Conservation (phyloP, 2,329 filamentous ascomycete species). For the Colletotrichum nymphaeae region DNA sequence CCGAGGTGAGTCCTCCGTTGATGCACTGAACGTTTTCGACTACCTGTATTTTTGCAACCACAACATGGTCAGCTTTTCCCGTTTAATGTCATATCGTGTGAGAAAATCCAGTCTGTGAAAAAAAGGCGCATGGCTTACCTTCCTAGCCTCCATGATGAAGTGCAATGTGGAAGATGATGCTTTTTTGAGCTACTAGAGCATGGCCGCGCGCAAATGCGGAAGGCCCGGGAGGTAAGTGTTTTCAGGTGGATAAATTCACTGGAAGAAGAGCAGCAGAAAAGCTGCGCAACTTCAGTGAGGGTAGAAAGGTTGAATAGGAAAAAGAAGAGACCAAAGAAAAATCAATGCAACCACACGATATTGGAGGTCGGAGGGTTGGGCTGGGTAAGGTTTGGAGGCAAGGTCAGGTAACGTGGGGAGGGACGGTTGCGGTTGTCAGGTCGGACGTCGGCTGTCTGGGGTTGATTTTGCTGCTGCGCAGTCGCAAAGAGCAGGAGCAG, state of each 20-base stretch:
- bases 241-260: conserved; percentile 14
- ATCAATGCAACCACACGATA: neutral
- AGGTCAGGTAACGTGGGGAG: neutral
- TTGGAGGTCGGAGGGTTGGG: conserved; percentile 13
- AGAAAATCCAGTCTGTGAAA: neutral
- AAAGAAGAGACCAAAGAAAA: neutral
- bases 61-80: conserved; percentile 36
- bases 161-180: conserved; percentile 26
- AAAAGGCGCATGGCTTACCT: conserved; percentile 44
- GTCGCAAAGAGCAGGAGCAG: conserved; percentile 16
- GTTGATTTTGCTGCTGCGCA: neutral
- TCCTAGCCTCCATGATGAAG: conserved; percentile 52
- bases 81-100: neutral
- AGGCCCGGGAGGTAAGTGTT: conserved; percentile 9
- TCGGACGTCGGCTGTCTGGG: neutral
- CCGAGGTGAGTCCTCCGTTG: conserved; percentile 66
- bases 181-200: conserved; percentile 33
- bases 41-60: conserved; percentile 46
- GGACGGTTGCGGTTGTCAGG: conserved; percentile 4
- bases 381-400: conserved; percentile 15
- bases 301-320: neutral
- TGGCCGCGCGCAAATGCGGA: conserved; percentile 23
- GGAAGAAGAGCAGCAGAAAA: conserved; percentile 22
- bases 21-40: conserved; percentile 71
- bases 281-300: conserved; percentile 19